A percentile compares a stretch with the other conserved stretches of the same genome.
These are phyloP conservation scores for Russula earlei DNA, from an alignment of 768 basidiomycete species.

Conservation along the genomic window DNA sequence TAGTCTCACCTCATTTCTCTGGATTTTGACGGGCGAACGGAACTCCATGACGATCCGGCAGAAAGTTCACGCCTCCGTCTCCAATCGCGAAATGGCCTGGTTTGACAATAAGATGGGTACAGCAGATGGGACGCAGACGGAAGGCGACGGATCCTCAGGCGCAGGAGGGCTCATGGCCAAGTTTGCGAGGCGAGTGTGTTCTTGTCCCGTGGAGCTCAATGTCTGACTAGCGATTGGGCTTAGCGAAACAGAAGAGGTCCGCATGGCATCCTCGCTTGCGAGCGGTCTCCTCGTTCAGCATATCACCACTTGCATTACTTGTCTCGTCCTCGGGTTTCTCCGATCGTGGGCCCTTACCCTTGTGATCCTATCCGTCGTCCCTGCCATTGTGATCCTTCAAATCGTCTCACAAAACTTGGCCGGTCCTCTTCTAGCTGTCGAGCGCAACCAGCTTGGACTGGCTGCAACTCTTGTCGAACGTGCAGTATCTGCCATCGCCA, in stretches of 20 bases:
- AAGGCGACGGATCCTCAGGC: conserved; percentile 48
- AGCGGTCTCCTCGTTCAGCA: conserved; percentile 74
- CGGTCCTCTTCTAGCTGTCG: conserved; percentile 53
- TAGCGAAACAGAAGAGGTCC: conserved; percentile 93
- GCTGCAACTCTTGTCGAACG: conserved; percentile 78
- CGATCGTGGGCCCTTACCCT: conserved; percentile 79
- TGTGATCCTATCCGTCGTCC: conserved; percentile 86
- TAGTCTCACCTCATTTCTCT: conserved; percentile 65
- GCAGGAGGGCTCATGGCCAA: conserved; percentile 92
- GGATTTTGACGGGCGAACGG: conserved; percentile 83
- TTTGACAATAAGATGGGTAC: conserved; percentile 73
- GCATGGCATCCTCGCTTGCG: conserved; percentile 73
- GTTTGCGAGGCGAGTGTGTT: conserved; percentile 59
- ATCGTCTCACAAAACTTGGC: conserved; percentile 62
- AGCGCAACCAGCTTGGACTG: conserved; percentile 57
- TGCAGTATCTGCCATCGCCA: conserved; percentile 64
- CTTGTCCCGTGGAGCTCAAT: not conserved
- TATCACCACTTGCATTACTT: conserved; percentile 66
- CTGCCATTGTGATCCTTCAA: conserved; percentile 70
- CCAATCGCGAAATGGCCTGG: conserved; percentile 75
- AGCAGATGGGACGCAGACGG: conserved; percentile 36
- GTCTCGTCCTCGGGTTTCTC: conserved; percentile 72
- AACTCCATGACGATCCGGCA: conserved; percentile 61
- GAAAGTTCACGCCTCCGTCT: conserved; percentile 59
- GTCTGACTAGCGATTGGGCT: conserved; percentile 4